These are phyloP conservation scores for Phytopythium helicoides DNA, from an alignment of 352 stramenopile genomes.

Conservation along the genomic window DNA sequence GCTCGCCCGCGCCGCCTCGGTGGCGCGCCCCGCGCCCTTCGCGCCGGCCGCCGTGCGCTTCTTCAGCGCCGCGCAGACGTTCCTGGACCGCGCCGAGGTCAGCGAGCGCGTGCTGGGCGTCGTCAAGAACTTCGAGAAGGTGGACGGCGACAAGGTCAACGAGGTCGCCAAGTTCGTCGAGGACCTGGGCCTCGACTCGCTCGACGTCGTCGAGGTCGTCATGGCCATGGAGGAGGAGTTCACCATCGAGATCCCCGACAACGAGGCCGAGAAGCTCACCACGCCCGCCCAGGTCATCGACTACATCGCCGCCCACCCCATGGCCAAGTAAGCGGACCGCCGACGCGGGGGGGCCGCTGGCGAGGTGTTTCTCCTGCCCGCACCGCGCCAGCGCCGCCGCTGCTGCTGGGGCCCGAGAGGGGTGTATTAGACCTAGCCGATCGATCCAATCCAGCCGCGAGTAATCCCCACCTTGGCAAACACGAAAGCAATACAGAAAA, in stretches of 20 bases:
- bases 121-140: conserved; percentile 99
- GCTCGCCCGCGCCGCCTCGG: conserved; percentile 43
- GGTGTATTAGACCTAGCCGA: too few species aligned
- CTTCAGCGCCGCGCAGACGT: conserved; percentile 82
- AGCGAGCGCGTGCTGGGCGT: conserved; percentile 96
- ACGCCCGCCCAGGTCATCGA: conserved; percentile 97
- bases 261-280: conserved; percentile 98
- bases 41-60: conserved; percentile 42
- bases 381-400: not conserved
- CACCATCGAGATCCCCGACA: conserved; percentile 99
- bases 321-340: conserved; percentile 96
- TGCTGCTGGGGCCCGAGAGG: not conserved
- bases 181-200: conserved; percentile 98
- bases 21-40: conserved; percentile 44
- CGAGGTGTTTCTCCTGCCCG: not conserved
- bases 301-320: conserved; percentile 98
- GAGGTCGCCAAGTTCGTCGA: conserved; percentile 95
- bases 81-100: conserved; percentile 92
- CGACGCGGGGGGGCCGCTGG: not conserved
- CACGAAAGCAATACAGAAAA: conserved; percentile 6
- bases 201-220: conserved; percentile 95
- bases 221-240: conserved; percentile 99
- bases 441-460: too few species aligned
- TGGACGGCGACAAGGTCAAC: conserved; percentile 93
- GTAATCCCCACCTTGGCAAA: not conserved